These are phyloP conservation scores for Ceriops tagal DNA, from an alignment of 345 rosid species.

Conservation along the genomic window DNA sequence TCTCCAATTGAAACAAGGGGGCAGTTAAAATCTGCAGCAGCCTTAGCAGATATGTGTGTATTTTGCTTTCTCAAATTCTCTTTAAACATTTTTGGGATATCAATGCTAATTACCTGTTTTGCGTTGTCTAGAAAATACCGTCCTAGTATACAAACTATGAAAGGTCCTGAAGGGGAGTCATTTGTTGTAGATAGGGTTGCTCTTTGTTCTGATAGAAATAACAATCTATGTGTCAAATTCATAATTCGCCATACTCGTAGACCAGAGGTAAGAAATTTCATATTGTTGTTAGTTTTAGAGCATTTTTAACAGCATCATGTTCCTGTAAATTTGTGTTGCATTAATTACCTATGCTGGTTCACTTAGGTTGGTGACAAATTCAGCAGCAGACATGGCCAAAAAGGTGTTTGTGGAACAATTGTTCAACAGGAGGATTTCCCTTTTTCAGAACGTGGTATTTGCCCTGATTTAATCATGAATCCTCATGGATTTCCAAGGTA, in stretches of 20 bases:
- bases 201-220: slow-evolving; percentile 51
- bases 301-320: not conserved
- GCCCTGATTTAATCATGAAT: slow-evolving; percentile 96
- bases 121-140: slow-evolving; percentile 55
- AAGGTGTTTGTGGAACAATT: slow-evolving; percentile 96
- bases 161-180: slow-evolving; percentile 78
- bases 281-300: not conserved
- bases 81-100: not conserved
- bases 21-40: slow-evolving; percentile 21
- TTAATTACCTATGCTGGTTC: slow-evolving; percentile 9
- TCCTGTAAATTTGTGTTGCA: not conserved
- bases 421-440: slow-evolving; percentile 96
- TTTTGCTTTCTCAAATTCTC: slow-evolving; percentile 1
- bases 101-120: slow-evolving; percentile 12
- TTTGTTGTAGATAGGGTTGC: slow-evolving; percentile 86
- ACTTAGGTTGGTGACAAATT: slow-evolving; percentile 88
- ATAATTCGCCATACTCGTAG: slow-evolving; percentile 88
- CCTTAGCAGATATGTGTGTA: slow-evolving; percentile 48
- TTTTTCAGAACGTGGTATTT: slow-evolving; percentile 92
- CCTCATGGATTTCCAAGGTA: slow-evolving; percentile 99
- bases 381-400: slow-evolving; percentile 98
- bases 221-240: slow-evolving; percentile 52
- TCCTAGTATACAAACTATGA: slow-evolving; percentile 45
- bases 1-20: slow-evolving; percentile 47
- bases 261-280: slow-evolving; percentile 61